Base-by-base conservation (phyloP, 2,329 filamentous ascomycete species). In the Talaromyces sp. region DNA sequence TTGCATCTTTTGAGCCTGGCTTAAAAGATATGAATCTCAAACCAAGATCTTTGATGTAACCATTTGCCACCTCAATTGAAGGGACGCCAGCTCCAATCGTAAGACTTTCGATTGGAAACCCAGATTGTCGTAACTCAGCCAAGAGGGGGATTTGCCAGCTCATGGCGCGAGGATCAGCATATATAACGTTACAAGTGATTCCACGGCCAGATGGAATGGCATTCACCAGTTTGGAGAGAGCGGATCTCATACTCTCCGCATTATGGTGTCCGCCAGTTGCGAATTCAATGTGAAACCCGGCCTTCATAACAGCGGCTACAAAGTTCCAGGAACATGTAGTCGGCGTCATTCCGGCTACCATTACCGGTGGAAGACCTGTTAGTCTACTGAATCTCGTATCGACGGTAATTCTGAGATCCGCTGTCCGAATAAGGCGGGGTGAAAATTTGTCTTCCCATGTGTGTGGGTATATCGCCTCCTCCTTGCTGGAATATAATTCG, bases 31-130 rank as follows among this genome's bases (percentile, higher is more conserved):
- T 96, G 75, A 96, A 92, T 81, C 96, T 95, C 62, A 97, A 83
- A 15, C 92, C 92, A 13, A 96, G 84, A 0, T 92, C 97, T 77
- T 93, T 85, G 67, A 96, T 96, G 77, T 96, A 97, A 73, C 96
- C 91, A 70, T 95, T 90, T 25, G 92, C 91, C 62, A 96, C 90
- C 73, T 96, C 93, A 61, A 96, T 90, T 0, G 93, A 96, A 6
- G 93, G 93, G 9, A 97, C 92, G 79, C 93, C 93, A n/a, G 92
- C 93, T 72, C 93, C 93, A 65, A 97, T 96, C 22, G 92, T 95
- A 49, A 96, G 81, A 72, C 93, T 92, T 73, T 96, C 91, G 63
- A 97, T 93, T 0, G 92, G 91, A 6, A 96, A 87, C 70, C 93
- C 93, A 70, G 96, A 90, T 11, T 90, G 84, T 63, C 78, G 73